phyloP scores from a whole-genome alignment of 1,139 yeast species.

The Yamadazyma membranifaciens region DNA sequence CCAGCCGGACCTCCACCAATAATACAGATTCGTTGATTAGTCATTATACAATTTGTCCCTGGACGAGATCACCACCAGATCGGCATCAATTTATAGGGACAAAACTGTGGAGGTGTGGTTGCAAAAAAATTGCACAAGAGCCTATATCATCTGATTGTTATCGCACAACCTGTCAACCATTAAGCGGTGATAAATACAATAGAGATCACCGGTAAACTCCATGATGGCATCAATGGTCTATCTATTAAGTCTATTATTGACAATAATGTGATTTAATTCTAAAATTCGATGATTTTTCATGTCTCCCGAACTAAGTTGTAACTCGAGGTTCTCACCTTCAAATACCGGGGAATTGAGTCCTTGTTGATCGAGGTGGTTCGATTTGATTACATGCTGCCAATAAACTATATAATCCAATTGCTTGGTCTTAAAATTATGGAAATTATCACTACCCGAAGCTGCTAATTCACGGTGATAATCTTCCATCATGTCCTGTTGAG shows the following conservation, averaged over 20 bases:
- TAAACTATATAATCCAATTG: slow-evolving; percentile 29
- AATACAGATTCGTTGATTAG: slow-evolving; percentile 16
- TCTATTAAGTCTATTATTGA: slow-evolving; percentile 2
- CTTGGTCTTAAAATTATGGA: slow-evolving; percentile 26
- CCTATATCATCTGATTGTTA: not conserved
- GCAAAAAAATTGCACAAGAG: slow-evolving; percentile 1
- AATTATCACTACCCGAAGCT: slow-evolving; percentile 18
- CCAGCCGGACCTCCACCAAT: slow-evolving; percentile 57
- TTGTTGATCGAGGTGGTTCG: slow-evolving; percentile 1
- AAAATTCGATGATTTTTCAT: slow-evolving; percentile 11
- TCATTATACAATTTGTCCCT: not conserved
- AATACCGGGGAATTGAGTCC: slow-evolving; percentile 6
- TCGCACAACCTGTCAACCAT: not conserved
- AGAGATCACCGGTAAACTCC: no score
- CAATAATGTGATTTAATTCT: slow-evolving; percentile 5
- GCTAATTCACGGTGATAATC: slow-evolving; percentile 21
- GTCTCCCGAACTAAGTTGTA: slow-evolving; percentile 8
- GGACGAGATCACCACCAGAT: not conserved
- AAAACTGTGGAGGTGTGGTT: slow-evolving; percentile 9
- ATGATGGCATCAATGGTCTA: not conserved
- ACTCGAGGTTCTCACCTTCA: slow-evolving; percentile 12
- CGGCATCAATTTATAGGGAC: not conserved
- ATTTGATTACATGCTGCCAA: slow-evolving; percentile 13
- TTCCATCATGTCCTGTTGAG: slow-evolving; percentile 25
- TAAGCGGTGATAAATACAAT: no score